Conservation (phyloP, 495 filamentous ascomycete genomes). For the Amniculicola lignicola region DNA sequence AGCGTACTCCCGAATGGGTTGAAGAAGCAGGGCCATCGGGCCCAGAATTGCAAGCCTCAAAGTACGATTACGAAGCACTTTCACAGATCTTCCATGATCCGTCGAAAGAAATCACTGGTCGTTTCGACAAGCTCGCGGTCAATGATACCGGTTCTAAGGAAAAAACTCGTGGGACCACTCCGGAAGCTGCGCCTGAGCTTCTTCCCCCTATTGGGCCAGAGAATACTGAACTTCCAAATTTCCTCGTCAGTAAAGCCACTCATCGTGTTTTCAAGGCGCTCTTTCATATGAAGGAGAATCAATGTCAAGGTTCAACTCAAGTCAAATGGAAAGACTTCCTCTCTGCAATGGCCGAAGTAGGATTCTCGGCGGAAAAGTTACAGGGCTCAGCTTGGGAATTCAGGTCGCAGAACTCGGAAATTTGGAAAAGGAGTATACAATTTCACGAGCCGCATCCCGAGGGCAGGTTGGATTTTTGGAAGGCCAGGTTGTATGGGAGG, state of each 20-base stretch:
- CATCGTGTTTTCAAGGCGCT: constrained; percentile 48
- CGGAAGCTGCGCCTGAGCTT: too few species aligned
- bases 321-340: constrained; percentile 52
- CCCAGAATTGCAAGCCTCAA: not conserved
- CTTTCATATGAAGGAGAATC: constrained; percentile 46
- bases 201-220: too few species aligned
- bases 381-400: constrained; percentile 56
- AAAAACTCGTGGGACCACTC: constrained; percentile 10
- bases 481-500: constrained; percentile 37
- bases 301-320: too few species aligned
- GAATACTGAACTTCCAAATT: too few species aligned
- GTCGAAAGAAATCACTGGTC: constrained; percentile 1
- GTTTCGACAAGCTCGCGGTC: not conserved
- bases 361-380: constrained; percentile 49
- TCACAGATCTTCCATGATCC: not conserved
- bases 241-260: constrained; percentile 4
- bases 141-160: not conserved
- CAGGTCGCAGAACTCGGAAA: constrained; percentile 38
- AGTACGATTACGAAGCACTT: not conserved
- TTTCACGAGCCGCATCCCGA: constrained; percentile 54
- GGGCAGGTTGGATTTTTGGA: constrained; percentile 46
- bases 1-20: constrained; percentile 1
- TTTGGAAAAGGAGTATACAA: constrained; percentile 47
- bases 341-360: constrained; percentile 48
- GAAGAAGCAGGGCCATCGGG: too few species aligned